Evolutionary conservation across 1,284 basidiomycete genomes (phyloP).

Genomic region (Ceratobasidium papillatum): DNA sequence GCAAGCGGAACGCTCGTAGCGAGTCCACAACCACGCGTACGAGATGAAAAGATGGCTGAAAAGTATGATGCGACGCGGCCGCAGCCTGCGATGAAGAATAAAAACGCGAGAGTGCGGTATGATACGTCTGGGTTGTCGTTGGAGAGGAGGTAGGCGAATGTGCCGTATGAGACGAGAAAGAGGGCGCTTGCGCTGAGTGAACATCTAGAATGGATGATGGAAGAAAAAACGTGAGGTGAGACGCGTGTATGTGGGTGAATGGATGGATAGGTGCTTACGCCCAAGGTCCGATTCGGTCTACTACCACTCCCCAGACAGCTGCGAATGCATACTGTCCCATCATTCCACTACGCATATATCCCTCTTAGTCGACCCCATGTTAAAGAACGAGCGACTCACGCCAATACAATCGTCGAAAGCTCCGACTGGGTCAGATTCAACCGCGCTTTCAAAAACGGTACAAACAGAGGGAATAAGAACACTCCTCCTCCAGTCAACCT

Average conservation of each 20-base stretch:
- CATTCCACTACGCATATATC: conserved; percentile 62
- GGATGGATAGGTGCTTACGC: conserved; percentile 45
- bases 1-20: conserved; percentile 73
- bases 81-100: conserved; percentile 68
- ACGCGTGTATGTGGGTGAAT: neutral
- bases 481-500: conserved; percentile 19
- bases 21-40: conserved; percentile 47
- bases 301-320: conserved; percentile 63
- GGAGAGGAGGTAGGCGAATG: conserved; percentile 67
- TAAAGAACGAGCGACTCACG: conserved; percentile 54
- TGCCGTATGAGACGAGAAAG: conserved; percentile 66
- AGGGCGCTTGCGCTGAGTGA: conserved; percentile 68
- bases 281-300: conserved; percentile 68
- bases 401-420: conserved; percentile 72
- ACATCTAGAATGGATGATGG: conserved; percentile 51
- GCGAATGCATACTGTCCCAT: conserved; percentile 73
- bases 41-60: conserved; percentile 20
- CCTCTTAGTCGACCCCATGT: neutral
- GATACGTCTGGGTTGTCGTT: conserved; percentile 50
- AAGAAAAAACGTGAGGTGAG: neutral
- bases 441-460: conserved; percentile 65
- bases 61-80: conserved; percentile 72
- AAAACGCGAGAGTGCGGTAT: neutral
- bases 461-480: conserved; percentile 62
- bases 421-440: conserved; percentile 75